phyloP scores from a whole-genome alignment of 768 basidiomycete species.

The Amanita pseudoporphyria region DNA sequence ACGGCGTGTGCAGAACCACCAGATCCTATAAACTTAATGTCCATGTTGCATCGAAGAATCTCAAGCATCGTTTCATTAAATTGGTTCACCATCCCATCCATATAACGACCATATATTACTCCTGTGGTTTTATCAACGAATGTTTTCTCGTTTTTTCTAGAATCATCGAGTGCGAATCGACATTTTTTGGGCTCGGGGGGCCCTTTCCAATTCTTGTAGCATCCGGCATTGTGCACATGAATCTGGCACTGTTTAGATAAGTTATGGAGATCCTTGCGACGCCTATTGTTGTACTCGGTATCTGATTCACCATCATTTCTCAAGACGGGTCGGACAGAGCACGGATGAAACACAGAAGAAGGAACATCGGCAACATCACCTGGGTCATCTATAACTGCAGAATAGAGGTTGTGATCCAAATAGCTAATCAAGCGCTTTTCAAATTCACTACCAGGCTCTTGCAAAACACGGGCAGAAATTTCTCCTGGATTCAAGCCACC shows the following conservation, averaged over 20 bases:
- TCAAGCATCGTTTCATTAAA: constrained; percentile 30
- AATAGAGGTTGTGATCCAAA: constrained; percentile 1
- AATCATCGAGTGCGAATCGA: constrained; percentile 20
- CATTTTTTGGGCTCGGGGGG: constrained; percentile 20
- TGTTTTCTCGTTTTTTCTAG: constrained; percentile 9
- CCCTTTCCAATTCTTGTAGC: constrained; percentile 32
- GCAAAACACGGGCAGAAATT: constrained; percentile 9
- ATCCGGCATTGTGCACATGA: constrained; percentile 24
- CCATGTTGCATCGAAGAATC: too few species aligned
- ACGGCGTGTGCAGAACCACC: constrained; percentile 32
- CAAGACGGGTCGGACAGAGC: not conserved
- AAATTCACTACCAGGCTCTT: too few species aligned
- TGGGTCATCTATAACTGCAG: constrained; percentile 4
- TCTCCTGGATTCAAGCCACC: constrained; percentile 23
- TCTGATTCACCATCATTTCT: not conserved
- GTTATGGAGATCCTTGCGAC: constrained; percentile 16
- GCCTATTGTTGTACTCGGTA: not conserved
- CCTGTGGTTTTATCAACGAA: constrained; percentile 22
- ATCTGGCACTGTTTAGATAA: too few species aligned
- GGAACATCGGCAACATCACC: constrained; percentile 9
- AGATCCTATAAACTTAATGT: too few species aligned
- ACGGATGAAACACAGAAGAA: constrained; percentile 2
- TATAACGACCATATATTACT: too few species aligned
- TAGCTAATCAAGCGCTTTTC: not conserved
- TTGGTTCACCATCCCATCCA: constrained; percentile 33